Evolutionary conservation across 805 yeast species (phyloP), one percentile per base, ranked within the genome.

Genomic region (Ogataea salicorniae): DNA sequence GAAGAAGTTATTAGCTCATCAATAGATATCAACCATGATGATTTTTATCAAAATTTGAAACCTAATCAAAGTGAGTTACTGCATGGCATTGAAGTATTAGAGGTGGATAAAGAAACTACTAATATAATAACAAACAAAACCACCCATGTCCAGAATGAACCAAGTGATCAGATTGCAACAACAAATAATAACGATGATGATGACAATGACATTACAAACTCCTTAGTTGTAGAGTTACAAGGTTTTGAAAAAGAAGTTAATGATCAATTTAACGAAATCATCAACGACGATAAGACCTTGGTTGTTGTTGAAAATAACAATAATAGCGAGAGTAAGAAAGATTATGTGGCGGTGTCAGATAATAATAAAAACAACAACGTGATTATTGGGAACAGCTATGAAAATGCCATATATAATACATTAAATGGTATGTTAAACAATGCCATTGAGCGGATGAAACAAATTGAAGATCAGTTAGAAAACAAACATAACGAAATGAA

Each of bases 381-480:
- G 37, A 29, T 33, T 18, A 37, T 34, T 13, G 31, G 11, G 23
- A 8, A 13, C 11, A 23, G 31, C 16, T 26, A 26, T 26, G 13
- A 15, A 37, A 6, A 8, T 20, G 23, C 7, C 23, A 6, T n/a
- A 26, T 16, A 22, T 20, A 13, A 17, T 46, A 34, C 40, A 41
- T 36, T 26, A 45, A 34, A 41, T 31, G 20, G 17, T 54, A 43
- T 53, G 54, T 39, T 54, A 16, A 45, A 41, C n/a, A 41, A 47
- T 15, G 53, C 47, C 0, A 46, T 49, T 35, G 34, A 46, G 13
- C 41, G 49, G 33, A 51, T 55, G 55, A 49, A 44, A 22, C 46
- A 52, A 13, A 53, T 51, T 38, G 57, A 57, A 18, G 20, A 23
- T 4, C 50, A 48, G 4, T 42, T 55, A 14, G 35, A 35, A 3